Evolutionary conservation across 192 early-diverging fungal genomes (phyloP).

Genomic region (Mortierella antarctica): DNA sequence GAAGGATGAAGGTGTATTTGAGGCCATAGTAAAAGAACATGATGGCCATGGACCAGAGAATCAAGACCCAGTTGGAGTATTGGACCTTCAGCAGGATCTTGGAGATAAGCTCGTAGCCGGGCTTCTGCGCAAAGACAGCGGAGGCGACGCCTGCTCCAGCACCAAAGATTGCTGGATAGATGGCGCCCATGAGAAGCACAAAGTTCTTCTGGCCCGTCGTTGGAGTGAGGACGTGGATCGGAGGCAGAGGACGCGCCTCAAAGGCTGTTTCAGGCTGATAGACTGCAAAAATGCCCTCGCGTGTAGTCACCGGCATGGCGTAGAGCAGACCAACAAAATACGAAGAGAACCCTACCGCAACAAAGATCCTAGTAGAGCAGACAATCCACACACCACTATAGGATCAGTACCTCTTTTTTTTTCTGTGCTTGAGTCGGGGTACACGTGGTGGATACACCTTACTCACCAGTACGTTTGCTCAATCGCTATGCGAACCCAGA

Average conservation of each 20-base stretch:
- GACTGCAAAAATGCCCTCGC: slow-evolving; percentile 42
- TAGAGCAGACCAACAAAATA: slow-evolving; percentile 51
- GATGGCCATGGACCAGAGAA: slow-evolving; percentile 46
- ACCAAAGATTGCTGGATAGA: slow-evolving; percentile 41
- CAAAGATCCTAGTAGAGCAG: slow-evolving; percentile 31
- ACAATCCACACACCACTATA: background rate
- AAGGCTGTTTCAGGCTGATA: slow-evolving; percentile 39
- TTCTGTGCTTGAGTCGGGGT: background rate
- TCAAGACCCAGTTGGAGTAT: slow-evolving; percentile 48
- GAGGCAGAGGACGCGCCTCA: slow-evolving; percentile 14
- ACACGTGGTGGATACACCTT: background rate
- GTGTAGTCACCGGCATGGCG: slow-evolving; percentile 44
- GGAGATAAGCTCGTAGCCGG: slow-evolving; percentile 17
- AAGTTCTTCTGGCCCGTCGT: slow-evolving; percentile 47
- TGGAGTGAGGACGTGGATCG: slow-evolving; percentile 46
- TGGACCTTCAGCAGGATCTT: slow-evolving; percentile 27
- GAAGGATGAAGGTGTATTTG: slow-evolving; percentile 52
- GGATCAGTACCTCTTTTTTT: background rate
- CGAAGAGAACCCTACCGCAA: slow-evolving; percentile 44
- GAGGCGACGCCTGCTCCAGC: slow-evolving; percentile 33
- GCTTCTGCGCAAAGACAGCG: slow-evolving; percentile 23
- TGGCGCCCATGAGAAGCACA: slow-evolving; percentile 35
- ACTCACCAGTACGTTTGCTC: slow-evolving; percentile 46
- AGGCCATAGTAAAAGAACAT: slow-evolving; percentile 55
- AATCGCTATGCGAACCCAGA: slow-evolving; percentile 44